Evolutionary conservation across 2,329 filamentous ascomycete species (phyloP), one percentile per base, ranked within the genome.

Genomic region (Penicillium sp.): DNA sequence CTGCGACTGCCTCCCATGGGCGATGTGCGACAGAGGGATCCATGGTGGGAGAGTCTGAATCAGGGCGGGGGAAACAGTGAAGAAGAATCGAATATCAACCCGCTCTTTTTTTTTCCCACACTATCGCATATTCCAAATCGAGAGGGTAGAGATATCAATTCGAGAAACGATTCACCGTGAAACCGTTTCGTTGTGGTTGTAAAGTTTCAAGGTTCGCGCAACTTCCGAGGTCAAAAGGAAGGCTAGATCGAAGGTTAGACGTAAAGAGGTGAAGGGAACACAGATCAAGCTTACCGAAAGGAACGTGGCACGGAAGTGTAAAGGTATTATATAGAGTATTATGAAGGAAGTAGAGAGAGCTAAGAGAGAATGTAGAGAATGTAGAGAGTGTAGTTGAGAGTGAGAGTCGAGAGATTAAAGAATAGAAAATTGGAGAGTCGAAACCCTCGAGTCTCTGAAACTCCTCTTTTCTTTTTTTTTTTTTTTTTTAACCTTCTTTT

Each of bases 1-100:
- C 72, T 31, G 70, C 68, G 41, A 68, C 61, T 25, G 74, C 65
- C 68, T 78, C 78, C 78, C 78, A 80, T 27, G 76, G 77, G 44
- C 78, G 75, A 66, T 76, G 77, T 53, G 74, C 66, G 60, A 74
- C 65, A 31, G 76, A 71, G 23, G 71, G 62, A 55, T 78, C 77
- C 77, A 79, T 79, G 56, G 39, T 60, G 52, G 31, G n/a, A 29
- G 45, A 19, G 45, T 39, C 17, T 31, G 25, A 29, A 27, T 38
- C 41, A 39, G 33, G 51, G 15, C 19, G 25, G 35, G 35, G 36
- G 38, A 17, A 42, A 25, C n/a, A 50, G 50, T 53, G 36, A 36
- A 35, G 49, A 41, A 51, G 6, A 49, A 56, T 55, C 12, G 42
- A 55, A 41, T 17, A 10, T 41, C 19, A 33, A 36, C 25, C 39